These are phyloP conservation scores for Pestalotiopsis sp. DNA, from an alignment of 2,329 filamentous ascomycete genomes.

Conservation along the genomic window DNA sequence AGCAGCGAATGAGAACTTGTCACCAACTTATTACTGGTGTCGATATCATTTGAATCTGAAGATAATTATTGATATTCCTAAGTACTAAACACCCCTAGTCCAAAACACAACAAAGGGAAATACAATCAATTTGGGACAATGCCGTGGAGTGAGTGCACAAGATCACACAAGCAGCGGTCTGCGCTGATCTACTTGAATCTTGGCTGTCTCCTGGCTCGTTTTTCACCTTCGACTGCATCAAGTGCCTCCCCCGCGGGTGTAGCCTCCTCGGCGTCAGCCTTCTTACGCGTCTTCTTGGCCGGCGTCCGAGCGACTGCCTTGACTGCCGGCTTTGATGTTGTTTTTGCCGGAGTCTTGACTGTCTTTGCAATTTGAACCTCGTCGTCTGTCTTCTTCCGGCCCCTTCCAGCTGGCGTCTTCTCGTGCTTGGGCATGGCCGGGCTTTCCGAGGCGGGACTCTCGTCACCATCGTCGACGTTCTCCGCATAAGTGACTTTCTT, in stretches of 20 bases:
- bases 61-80: too few species aligned
- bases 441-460: background rate
- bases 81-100: too few species aligned
- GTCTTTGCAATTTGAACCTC: background rate
- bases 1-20: background rate
- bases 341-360: background rate
- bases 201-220: background rate
- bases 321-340: background rate
- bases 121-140: too few species aligned
- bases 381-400: background rate
- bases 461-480: background rate
- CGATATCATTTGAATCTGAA: too few species aligned
- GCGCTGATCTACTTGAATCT: background rate
- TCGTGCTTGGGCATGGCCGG: background rate
- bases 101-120: too few species aligned
- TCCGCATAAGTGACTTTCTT: background rate
- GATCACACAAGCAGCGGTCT: background rate
- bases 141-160: too few species aligned
- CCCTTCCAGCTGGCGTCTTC: background rate
- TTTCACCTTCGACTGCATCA: background rate
- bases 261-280: background rate
- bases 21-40: background rate
- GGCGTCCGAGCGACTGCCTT: background rate
- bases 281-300: slow-evolving; percentile 6
- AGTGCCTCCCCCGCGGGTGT: background rate